A percentile compares a stretch with the other conserved stretches of the same genome.
phyloP scores from a whole-genome alignment of 169 alveolate genomes.

The Perkinsus chesapeaki region DNA sequence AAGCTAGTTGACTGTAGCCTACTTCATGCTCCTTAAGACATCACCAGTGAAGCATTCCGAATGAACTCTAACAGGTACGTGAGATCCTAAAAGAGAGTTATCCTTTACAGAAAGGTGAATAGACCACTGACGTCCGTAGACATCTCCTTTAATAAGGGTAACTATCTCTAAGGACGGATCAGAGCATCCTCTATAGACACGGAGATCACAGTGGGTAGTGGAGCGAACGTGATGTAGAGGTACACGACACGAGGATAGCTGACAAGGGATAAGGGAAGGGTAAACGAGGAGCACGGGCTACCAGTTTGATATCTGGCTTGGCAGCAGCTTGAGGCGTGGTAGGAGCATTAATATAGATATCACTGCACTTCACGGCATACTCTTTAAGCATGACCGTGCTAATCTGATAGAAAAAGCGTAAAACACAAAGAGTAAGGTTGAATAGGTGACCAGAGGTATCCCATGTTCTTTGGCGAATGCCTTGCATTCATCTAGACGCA shows the following conservation, averaged over 20 bases:
- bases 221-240: neutral
- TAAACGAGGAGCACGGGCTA: neutral
- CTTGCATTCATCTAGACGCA: neutral
- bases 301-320: no score
- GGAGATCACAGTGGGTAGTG: neutral
- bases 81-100: neutral
- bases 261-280: neutral
- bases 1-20: neutral
- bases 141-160: neutral
- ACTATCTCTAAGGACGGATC: neutral
- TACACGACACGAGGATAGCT: neutral
- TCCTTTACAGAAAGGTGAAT: neutral
- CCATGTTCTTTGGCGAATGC: neutral
- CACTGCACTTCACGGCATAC: neutral
- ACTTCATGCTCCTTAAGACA: neutral
- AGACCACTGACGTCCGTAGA: neutral
- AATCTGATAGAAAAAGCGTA: neutral
- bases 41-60: neutral
- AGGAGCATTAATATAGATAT: neutral
- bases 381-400: neutral
- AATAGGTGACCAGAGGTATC: neutral
- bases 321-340: neutral
- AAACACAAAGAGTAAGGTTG: neutral
- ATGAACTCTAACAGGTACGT: neutral
- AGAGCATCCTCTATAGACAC: neutral